Evolutionary conservation across 2,329 filamentous ascomycete species (phyloP), one percentile per base, ranked within the genome.

Genomic region (Exophiala calicioides): DNA sequence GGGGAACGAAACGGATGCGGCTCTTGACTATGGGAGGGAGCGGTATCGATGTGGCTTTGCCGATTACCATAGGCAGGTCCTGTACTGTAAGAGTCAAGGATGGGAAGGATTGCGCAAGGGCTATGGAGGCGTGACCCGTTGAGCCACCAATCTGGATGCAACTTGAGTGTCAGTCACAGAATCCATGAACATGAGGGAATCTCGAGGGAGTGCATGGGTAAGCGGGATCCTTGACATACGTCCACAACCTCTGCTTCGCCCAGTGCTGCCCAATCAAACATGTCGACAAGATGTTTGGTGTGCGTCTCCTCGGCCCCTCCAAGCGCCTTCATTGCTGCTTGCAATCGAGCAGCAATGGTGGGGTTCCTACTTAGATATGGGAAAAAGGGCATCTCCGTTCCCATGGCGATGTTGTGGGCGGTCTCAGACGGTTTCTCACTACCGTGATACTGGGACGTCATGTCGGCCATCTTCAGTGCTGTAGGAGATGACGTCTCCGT

Each of bases 91-190:
- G 80, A 35, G 66, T 69, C 55, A 80, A 37, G 68, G 68, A 64
- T n/a, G n/a, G n/a, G n/a, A 74, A 80, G 44, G 63, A 64, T 52
- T 68, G 67, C 2, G 77, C 80, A 32, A 84, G 65, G 2, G 73
- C 76, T 12, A 78, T 68, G 36, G 69, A 74, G n/a, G 77, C 73
- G 35, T 80, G 77, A 0, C 81, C 80, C 37, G 77, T 76, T n/a
- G 75, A 78, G 2, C 80, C 80, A 10, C 80, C 80, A 18, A 64
- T 48, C 56, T 61, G 43, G 43, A 50, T 16, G 5, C n/a, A 32
- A 18, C 10, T 19, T 13, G 15, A 9, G 13, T 31, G n/a, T 32
- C 18, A 21, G 24, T 32, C n/a, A 32, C 13, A 39, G 5, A 20
- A 16, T 8, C 19, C 15, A 12, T 24, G 7, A n/a, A 44, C 12